Evolutionary conservation across 169 alveolate genomes (phyloP), one percentile per base, ranked within the genome.

Genomic region (Eimeria acervulina): DNA sequence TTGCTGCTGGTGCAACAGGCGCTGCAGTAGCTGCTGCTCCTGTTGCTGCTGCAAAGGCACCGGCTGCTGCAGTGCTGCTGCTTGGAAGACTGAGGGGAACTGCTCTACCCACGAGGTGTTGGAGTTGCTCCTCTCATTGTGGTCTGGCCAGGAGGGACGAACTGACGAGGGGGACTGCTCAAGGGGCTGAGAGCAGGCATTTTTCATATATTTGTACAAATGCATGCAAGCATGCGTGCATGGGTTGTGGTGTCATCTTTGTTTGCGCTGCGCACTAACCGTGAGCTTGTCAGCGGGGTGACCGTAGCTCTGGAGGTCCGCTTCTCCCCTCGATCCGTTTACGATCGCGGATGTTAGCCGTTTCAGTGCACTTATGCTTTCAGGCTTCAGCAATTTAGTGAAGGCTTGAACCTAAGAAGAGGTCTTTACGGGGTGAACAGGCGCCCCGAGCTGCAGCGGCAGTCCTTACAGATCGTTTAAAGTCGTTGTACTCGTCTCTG

Each of bases 401-500:
- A 92, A 28, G 13, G 96, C 96, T 72, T 38, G 74, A 19, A 92
- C 59, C 96, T 92, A 47, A 2, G 23, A 44, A 61, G 5, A 26
- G 5, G 66, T 55, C 66, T 5, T 55, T 8, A 55, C 26, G 26
- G n/a, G n/a, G 12, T 47, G 55, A 47, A 55, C 66, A 55, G 66
- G 26, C 17, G 17, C 66, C 26, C 17, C 17, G 66, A 55, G 51
- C 33, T 8, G 2, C 61, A 23, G 17, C 42, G 12, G 59, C 44
- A 21, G 7, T 55, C 52, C 96, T 80, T 28, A 92, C 96, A n/a
- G 92, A 85, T 26, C 42, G 17, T 42, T 78, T 52, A 74, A 76
- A 92, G 12, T 92, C 96, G 74, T 80, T 72, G 55, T 92, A 92
- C 61, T 76, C 96, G 17, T 92, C 96, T n/a, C 36, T 59, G 61